Percentiles rank a stretch among this genome's conserved stretches.
phyloP scores from a whole-genome alignment of 352 stramenopile genomes.

The Thraustotheca clavata region DNA sequence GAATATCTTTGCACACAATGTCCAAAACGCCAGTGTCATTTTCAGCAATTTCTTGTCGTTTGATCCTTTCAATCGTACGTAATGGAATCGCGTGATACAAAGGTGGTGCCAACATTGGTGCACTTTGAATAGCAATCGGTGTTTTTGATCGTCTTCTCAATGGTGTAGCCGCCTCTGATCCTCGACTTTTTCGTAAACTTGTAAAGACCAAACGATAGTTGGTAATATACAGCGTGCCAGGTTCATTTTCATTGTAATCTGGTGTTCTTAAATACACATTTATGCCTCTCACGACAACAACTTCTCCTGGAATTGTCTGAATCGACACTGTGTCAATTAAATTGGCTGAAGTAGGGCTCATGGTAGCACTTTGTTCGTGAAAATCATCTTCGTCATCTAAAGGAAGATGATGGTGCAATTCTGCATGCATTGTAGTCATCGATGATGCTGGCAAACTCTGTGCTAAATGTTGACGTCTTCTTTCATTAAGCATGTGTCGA shows the following conservation, averaged over 20 bases:
- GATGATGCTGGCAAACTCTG: not conserved
- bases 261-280: slow-evolving; percentile 52
- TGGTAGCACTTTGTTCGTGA: not conserved
- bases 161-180: not conserved
- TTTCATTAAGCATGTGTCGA: slow-evolving; percentile 54
- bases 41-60: slow-evolving; percentile 68
- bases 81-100: slow-evolving; percentile 63
- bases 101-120: not conserved
- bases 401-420: slow-evolving; percentile 1
- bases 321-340: slow-evolving; percentile 24
- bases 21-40: slow-evolving; percentile 62
- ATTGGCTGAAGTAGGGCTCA: slow-evolving; percentile 17
- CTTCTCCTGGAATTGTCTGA: slow-evolving; percentile 55
- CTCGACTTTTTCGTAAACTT: not conserved
- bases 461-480: slow-evolving; percentile 23
- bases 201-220: slow-evolving; percentile 73
- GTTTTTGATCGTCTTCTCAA: not conserved
- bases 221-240: slow-evolving; percentile 62
- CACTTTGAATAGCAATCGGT: not conserved
- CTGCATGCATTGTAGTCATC: not conserved
- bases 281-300: slow-evolving; percentile 50
- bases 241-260: slow-evolving; percentile 11
- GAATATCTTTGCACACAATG: slow-evolving; percentile 74
- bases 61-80: slow-evolving; percentile 58
- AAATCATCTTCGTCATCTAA: not conserved